Evolutionary conservation across 345 rosid genomes (phyloP).

Genomic region (Corchorus olitorius): DNA sequence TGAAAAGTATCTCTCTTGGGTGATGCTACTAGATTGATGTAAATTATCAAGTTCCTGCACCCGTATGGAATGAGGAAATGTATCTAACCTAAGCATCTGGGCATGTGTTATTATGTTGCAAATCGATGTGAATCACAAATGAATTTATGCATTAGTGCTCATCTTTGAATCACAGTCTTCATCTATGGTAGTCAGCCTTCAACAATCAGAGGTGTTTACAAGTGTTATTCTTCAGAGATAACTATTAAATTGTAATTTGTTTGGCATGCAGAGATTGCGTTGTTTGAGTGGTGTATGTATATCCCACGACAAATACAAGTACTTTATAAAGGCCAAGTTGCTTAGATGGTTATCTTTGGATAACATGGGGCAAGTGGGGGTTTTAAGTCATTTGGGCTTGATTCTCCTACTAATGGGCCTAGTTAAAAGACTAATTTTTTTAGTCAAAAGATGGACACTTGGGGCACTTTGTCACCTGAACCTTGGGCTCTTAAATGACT

Average conservation of each 20-base stretch:
- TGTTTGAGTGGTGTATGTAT: too few relatives aligned
- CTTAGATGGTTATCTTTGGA: too few relatives aligned
- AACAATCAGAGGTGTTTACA: not conserved
- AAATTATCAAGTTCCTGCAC: not conserved
- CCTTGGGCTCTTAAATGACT: too few relatives aligned
- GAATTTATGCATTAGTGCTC: not conserved
- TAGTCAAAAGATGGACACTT: too few relatives aligned
- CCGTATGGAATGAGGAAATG: too few relatives aligned
- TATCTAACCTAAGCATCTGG: not conserved
- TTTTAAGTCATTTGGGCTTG: too few relatives aligned
- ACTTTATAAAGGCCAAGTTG: too few relatives aligned
- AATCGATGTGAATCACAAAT: not conserved
- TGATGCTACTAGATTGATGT: not conserved
- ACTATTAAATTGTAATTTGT: not conserved
- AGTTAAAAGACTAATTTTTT: too few relatives aligned
- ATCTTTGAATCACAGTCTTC: constrained; percentile 1
- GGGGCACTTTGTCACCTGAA: too few relatives aligned
- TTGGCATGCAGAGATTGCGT: constrained; percentile 59
- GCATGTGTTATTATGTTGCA: not conserved
- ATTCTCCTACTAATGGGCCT: too few relatives aligned
- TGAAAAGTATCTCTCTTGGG: not conserved
- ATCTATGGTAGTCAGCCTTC: not conserved
- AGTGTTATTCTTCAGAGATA: not conserved
- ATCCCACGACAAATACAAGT: too few relatives aligned
- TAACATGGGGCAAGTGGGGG: too few relatives aligned